phyloP scores from a whole-genome alignment of 768 basidiomycete species.

The Coprinopsis marcescibilis region DNA sequence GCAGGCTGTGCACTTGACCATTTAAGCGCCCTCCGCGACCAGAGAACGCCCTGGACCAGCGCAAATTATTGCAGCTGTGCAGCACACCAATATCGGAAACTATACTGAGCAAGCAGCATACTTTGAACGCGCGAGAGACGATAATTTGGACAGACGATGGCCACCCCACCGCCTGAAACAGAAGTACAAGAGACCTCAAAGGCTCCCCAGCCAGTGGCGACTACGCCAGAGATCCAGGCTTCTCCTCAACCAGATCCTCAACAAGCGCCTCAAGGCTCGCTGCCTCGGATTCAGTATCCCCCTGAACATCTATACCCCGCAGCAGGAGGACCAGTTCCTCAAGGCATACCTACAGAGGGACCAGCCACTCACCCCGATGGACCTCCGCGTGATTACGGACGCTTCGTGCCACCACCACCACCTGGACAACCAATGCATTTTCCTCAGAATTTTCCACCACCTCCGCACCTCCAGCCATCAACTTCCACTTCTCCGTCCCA shows the following conservation, averaged over 20 bases:
- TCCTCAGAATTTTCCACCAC: constrained; percentile 15
- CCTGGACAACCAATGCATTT: constrained; percentile 29
- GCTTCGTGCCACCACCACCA: constrained; percentile 35
- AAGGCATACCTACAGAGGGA: constrained; percentile 37
- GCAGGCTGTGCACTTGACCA: constrained; percentile 9
- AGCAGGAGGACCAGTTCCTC: constrained; percentile 34
- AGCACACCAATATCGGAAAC: no score
- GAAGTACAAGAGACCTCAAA: background rate
- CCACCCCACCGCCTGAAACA: constrained; percentile 2
- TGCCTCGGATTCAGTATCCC: constrained; percentile 21
- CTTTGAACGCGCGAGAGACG: no score
- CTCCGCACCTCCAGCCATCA: constrained; percentile 5
- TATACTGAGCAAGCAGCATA: no score
- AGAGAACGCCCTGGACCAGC: constrained; percentile 2
- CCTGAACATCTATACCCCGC: constrained; percentile 31
- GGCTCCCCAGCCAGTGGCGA: constrained; percentile 1
- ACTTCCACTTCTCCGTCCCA: constrained; percentile 20
- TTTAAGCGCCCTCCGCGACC: constrained; percentile 11
- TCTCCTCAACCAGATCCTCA: constrained; percentile 13
- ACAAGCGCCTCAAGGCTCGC: constrained; percentile 31
- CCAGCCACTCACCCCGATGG: constrained; percentile 39
- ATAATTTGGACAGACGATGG: background rate
- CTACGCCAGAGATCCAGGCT: constrained; percentile 10
- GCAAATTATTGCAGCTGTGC: background rate
- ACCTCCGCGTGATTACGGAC: constrained; percentile 36